A percentile compares a stretch with the other conserved stretches of the same genome.
phyloP scores from a whole-genome alignment of 2,329 filamentous ascomycete genomes.

The Didymella sp. region DNA sequence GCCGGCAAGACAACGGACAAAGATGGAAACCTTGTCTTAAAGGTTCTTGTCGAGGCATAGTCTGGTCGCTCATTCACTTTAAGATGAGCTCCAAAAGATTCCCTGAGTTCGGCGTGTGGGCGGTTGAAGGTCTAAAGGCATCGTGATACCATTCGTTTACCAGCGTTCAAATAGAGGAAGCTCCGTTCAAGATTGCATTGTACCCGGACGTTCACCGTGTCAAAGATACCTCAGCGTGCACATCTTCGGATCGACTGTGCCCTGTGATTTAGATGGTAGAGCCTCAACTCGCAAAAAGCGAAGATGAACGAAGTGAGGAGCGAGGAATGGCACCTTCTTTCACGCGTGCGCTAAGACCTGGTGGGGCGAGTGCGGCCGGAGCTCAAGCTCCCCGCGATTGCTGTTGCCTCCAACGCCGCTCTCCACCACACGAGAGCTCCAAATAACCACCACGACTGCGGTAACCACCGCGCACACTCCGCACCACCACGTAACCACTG shows the following conservation, averaged over 20 bases:
- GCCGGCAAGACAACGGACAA: slow-evolving; percentile 61
- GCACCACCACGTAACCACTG: not conserved
- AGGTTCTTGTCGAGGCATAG: slow-evolving; percentile 53
- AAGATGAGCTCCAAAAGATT: not conserved
- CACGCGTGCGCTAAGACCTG: not conserved
- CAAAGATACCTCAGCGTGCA: not conserved
- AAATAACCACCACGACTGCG: slow-evolving; percentile 1
- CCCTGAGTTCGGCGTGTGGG: slow-evolving; percentile 6
- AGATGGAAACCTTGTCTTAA: slow-evolving; percentile 60
- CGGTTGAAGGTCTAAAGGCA: not conserved
- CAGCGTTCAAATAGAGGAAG: slow-evolving; percentile 1
- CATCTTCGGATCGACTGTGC: not conserved
- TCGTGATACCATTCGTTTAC: slow-evolving; percentile 16
- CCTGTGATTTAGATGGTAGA: not conserved
- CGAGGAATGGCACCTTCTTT: not conserved
- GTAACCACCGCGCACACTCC: not conserved
- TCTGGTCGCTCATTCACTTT: not conserved
- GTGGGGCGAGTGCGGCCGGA: slow-evolving; percentile 1
- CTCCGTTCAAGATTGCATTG: not conserved
- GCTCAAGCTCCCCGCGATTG: slow-evolving; percentile 18
- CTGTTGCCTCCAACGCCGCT: slow-evolving; percentile 7
- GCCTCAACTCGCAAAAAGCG: not conserved
- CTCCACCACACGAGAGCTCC: slow-evolving; percentile 9
- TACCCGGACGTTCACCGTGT: not conserved
- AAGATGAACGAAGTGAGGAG: not conserved